phyloP scores from a whole-genome alignment of 2,329 filamentous ascomycete species.

The Dendryphion nanum region DNA sequence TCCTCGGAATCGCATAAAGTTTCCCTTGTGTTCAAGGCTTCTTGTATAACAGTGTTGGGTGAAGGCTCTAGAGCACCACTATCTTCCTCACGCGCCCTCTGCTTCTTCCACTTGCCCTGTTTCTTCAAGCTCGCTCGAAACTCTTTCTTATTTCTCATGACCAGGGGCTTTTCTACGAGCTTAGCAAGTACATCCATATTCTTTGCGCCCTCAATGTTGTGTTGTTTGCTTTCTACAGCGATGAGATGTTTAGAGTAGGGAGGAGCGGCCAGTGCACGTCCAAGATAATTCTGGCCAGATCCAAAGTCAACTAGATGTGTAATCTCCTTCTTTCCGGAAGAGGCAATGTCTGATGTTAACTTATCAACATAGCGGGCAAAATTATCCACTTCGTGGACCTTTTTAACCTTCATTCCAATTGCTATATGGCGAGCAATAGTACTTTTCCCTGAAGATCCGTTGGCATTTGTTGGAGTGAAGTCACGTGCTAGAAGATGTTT shows the following conservation, averaged over 20 bases:
- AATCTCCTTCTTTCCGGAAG: slow-evolving; percentile 47
- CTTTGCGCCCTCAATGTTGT: slow-evolving; percentile 83
- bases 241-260: slow-evolving; percentile 86
- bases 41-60: slow-evolving; percentile 17
- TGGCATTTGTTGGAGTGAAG: slow-evolving; percentile 44
- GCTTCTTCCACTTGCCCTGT: slow-evolving; percentile 41
- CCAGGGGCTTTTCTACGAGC: slow-evolving; percentile 68
- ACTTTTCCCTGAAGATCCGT: slow-evolving; percentile 43
- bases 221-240: slow-evolving; percentile 82
- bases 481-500: slow-evolving; percentile 65
- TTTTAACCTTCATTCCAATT: slow-evolving; percentile 94
- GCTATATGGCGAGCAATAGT: slow-evolving; percentile 69
- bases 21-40: slow-evolving; percentile 3
- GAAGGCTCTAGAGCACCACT: slow-evolving; percentile 26
- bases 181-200: slow-evolving; percentile 81
- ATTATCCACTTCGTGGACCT: slow-evolving; percentile 87
- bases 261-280: slow-evolving; percentile 77
- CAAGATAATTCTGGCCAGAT: slow-evolving; percentile 94
- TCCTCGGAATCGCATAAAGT: slow-evolving; percentile 13
- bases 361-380: slow-evolving; percentile 83
- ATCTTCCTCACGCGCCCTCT: slow-evolving; percentile 13
- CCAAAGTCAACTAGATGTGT: slow-evolving; percentile 95
- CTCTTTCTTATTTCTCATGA: slow-evolving; percentile 81
- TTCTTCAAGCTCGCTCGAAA: slow-evolving; percentile 52
- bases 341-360: slow-evolving; percentile 56